Base-by-base conservation (phyloP, 257 asterid genomes). In the Przewalskia tangutica region DNA sequence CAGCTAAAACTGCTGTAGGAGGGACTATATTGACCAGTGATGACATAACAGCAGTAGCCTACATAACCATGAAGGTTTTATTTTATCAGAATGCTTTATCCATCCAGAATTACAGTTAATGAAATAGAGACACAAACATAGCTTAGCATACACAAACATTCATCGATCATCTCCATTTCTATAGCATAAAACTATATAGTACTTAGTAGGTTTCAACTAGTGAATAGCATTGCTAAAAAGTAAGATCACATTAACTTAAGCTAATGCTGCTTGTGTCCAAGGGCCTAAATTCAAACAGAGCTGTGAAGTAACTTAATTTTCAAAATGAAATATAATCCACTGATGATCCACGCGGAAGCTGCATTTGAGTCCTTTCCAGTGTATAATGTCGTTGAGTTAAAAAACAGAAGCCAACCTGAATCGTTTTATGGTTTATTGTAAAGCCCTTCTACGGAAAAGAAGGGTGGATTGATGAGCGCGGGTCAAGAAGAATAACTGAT, bases 11-110 rank as follows among this genome's bases (percentile, higher is more conserved):
- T 0, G 98, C 99, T 34, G 86, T 82, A 79, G 91, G 98, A 12
- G 99, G 99, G 27, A 91, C 97, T 27, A 93, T 88, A 80, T 88
- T 93, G 27, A 90, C 86, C 78, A 95, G 84, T 6, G 97, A 90
- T 27, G 98, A 90, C 99, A 95, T 93, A 23, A 88, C 90, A 23
- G 89, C 89, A 55, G 88, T 84, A 13, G 95, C 95, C 95, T 91
- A 64, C 18, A 77, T 13, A 56, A 16, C n/a, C 63, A 84, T 44
- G 40, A 73, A 36, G 14, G 32, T 16, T 23, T 27, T 63, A 16
- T 6, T 36, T 81, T 2, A 56, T 4, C 32, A 53, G 1, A 67
- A 23, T 5, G 27, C 18, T 56, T 50, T 63, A 71, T 63, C 32
- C 38, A 70, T 48, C 6, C 1, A 75, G 38, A 16, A 50, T 23